Evolutionary conservation across 2,329 filamentous ascomycete species (phyloP).

Genomic region (Verticillium albo-atrum): DNA sequence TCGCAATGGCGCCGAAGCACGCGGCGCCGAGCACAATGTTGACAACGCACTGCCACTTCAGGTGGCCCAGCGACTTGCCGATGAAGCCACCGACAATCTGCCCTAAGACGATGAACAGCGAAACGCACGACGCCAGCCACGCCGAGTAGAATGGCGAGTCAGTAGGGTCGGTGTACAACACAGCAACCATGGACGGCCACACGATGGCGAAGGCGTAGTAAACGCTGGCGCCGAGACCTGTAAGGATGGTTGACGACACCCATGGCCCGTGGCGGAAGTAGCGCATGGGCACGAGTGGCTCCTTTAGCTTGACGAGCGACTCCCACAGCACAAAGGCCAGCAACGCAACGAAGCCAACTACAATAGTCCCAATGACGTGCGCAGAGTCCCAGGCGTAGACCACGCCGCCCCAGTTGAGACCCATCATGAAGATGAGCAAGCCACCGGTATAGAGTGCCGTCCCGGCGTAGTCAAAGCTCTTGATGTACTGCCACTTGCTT

Average conservation of each 20-base stretch:
- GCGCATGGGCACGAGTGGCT: conserved; percentile 30
- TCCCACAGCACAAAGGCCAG: conserved; percentile 22
- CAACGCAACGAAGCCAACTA: conserved; percentile 17
- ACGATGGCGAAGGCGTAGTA: conserved; percentile 33
- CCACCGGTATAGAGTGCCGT: conserved; percentile 22
- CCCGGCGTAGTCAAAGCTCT: conserved; percentile 26
- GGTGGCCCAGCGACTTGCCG: conserved; percentile 20
- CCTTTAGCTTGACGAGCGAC: conserved; percentile 18
- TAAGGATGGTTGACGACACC: conserved; percentile 23
- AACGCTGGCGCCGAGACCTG: conserved; percentile 28
- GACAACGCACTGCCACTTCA: conserved; percentile 26
- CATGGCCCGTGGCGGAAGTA: conserved; percentile 27
- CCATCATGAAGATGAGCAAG: conserved; percentile 23
- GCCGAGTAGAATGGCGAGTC: conserved; percentile 15
- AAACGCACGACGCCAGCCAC: conserved; percentile 20
- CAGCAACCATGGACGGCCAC: conserved; percentile 28
- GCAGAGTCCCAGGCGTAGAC: conserved; percentile 26
- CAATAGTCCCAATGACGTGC: conserved; percentile 22
- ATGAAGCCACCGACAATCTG: conserved; percentile 19
- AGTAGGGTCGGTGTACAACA: conserved; percentile 20
- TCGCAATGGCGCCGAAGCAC: conserved; percentile 23
- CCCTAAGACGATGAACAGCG: conserved; percentile 20
- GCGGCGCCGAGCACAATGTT: conserved; percentile 20
- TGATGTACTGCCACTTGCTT: conserved; percentile 17
- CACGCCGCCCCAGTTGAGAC: conserved; percentile 24